Evolutionary conservation across 2,329 filamentous ascomycete species (phyloP).

Genomic region (Fusarium tricinctum): DNA sequence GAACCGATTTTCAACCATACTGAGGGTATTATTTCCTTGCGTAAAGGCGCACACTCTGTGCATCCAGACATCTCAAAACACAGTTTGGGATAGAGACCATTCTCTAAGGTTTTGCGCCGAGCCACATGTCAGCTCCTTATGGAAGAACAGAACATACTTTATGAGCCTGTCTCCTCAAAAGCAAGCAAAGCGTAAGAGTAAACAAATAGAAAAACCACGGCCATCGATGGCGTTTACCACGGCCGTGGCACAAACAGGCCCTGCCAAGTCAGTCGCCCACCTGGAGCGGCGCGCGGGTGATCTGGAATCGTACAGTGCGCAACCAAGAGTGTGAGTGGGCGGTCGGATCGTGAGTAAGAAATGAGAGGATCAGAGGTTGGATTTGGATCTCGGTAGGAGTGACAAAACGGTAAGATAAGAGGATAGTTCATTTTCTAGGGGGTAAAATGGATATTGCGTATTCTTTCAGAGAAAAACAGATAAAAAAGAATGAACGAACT

Average conservation of each 20-base stretch:
- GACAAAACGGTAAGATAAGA: slow-evolving; percentile 1
- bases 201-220: slow-evolving; percentile 1
- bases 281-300: slow-evolving; percentile 43
- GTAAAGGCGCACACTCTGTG: background rate
- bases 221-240: slow-evolving; percentile 20
- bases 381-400: slow-evolving; percentile 16
- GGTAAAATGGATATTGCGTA: background rate
- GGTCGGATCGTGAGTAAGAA: slow-evolving; percentile 43
- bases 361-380: slow-evolving; percentile 32
- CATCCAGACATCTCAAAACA: background rate
- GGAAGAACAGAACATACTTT: background rate
- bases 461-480: background rate
- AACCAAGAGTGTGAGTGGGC: slow-evolving; percentile 36
- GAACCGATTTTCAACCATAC: slow-evolving; percentile 17
- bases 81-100: slow-evolving; percentile 4
- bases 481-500: background rate
- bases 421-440: background rate
- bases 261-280: slow-evolving; percentile 44
- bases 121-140: background rate
- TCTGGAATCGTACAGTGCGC: slow-evolving; percentile 46
- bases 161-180: background rate
- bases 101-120: background rate
- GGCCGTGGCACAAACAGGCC: slow-evolving; percentile 44
- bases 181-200: slow-evolving; percentile 12
- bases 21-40: slow-evolving; percentile 11